phyloP scores from a whole-genome alignment of 495 filamentous ascomycete species.

The Peziza echinospora region DNA sequence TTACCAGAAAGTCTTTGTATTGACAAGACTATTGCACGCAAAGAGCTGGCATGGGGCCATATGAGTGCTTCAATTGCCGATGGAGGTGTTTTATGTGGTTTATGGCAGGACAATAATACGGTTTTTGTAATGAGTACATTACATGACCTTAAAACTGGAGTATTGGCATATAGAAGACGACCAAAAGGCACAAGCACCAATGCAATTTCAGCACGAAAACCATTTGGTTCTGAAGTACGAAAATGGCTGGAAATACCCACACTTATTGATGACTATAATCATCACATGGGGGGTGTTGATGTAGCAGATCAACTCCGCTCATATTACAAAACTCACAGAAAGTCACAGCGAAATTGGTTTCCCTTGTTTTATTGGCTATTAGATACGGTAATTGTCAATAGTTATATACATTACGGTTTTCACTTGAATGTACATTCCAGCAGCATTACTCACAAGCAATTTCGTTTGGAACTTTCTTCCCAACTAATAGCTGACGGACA shows the following conservation, averaged over 20 bases:
- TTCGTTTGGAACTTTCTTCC: too few species aligned
- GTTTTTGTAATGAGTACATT: not conserved
- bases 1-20: not conserved
- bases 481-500: too few species aligned
- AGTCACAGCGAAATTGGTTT: slow-evolving; percentile 6
- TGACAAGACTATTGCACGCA: not conserved
- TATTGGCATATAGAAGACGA: too few species aligned
- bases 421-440: too few species aligned
- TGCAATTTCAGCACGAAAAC: not conserved
- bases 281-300: slow-evolving; percentile 17
- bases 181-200: too few species aligned
- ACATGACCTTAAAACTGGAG: too few species aligned
- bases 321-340: slow-evolving; percentile 11
- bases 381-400: slow-evolving; percentile 11
- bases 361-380: slow-evolving; percentile 16
- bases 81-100: not conserved
- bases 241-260: not conserved
- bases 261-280: slow-evolving; percentile 17
- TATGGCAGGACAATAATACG: not conserved
- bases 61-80: not conserved
- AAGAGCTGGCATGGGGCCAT: not conserved
- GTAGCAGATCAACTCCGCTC: slow-evolving; percentile 14
- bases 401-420: too few species aligned
- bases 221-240: not conserved
- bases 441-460: too few species aligned